Evolutionary conservation across 192 early-diverging fungal genomes (phyloP), one percentile per base, ranked within the genome.

Genomic region (Lobosporangium transversale): DNA sequence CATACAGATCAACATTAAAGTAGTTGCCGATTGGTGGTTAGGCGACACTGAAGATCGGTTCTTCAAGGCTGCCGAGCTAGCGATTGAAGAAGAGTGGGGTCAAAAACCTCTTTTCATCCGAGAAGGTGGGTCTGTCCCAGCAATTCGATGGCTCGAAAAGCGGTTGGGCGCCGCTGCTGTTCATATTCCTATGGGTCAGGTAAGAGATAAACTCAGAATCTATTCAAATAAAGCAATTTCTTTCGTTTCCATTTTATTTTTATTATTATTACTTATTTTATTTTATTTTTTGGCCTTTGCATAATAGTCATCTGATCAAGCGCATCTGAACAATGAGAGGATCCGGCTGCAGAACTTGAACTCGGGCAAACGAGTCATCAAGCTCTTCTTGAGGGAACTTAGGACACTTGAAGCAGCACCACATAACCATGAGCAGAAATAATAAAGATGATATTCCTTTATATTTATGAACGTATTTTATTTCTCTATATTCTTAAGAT

Each of bases 51-150:
- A 83, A 11, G 83, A 83, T 40, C 71, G 82, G 3, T 91, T 89
- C 56, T 93, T 89, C 58, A 87, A 88, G 76, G 90, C 90, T 0
- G 89, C 91, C 0, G 87, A 87, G 52, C 45, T 76, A 26, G 90
- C 90, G 14, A 88, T 93, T 79, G 80, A 85, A 49, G 61, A 75
- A 36, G 86, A 87, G 67, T 87, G 84, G 84, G 83, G 83, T 15
- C 66, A 81, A 14, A 85, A 87, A 27, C 92, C 92, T 30, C 63
- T 93, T 24, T 88, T 86, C 63, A 92, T 93, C 58, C 83, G 92
- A 18, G 92, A 93, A 62, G 92, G 92, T 40, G 92, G 92, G 1
- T 92, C 91, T 3, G 92, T 93, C 53, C 89, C 91, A 0, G 90
- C 92, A 0, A 87, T 93, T 20, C 86, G 87, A 14, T 92, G 88